These are phyloP conservation scores for Musa troglodytarum DNA, from an alignment of 176 grass and related monocot genomes.

Conservation along the genomic window DNA sequence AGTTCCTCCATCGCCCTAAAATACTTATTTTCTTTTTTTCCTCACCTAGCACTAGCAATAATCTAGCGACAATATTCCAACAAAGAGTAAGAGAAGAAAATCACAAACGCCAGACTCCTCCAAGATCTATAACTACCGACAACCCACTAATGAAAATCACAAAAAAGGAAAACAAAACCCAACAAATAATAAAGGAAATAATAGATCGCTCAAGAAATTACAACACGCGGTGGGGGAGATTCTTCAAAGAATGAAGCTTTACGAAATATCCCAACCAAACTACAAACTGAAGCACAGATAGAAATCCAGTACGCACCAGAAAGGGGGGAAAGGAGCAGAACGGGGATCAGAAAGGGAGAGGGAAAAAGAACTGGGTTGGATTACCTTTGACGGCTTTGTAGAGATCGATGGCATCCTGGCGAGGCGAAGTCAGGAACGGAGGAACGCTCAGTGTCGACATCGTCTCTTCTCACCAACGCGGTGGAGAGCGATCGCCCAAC, in stretches of 20 bases:
- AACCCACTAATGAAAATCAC: not conserved
- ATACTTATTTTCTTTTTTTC: not conserved
- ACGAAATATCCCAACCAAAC: not conserved
- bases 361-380: not conserved
- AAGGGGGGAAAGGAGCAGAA: not conserved
- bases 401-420: slow-evolving; percentile 96
- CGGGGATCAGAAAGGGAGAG: not conserved
- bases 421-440: slow-evolving; percentile 45
- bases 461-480: not conserved
- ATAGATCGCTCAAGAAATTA: not conserved
- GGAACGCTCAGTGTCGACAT: slow-evolving; percentile 80
- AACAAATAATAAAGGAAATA: not conserved
- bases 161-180: not conserved
- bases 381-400: slow-evolving; percentile 99
- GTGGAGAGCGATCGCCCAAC: too few species aligned
- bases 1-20: not conserved
- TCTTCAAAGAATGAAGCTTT: not conserved
- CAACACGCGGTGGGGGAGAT: not conserved
- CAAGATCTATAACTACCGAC: not conserved
- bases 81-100: not conserved
- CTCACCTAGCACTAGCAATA: not conserved
- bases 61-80: not conserved
- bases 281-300: not conserved
- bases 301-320: not conserved
- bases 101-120: not conserved